Conservation (phyloP, 2,329 filamentous ascomycete genomes). For the Coniella lustricola region DNA sequence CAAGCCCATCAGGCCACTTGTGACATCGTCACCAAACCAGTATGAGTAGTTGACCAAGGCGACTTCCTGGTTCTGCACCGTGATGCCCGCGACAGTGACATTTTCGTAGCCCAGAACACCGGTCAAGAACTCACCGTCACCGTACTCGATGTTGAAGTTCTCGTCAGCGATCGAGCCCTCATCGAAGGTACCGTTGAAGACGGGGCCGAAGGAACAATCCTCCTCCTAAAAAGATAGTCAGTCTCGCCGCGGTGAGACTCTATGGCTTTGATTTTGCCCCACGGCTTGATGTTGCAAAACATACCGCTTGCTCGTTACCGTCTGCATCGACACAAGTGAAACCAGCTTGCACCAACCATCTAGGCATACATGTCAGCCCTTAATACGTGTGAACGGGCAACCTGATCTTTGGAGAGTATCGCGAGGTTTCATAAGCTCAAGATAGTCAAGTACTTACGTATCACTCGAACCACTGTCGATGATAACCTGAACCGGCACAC, state of each 20-base stretch:
- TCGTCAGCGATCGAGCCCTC: slow-evolving; percentile 27
- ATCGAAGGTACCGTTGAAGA: slow-evolving; percentile 27
- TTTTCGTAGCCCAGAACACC: slow-evolving; percentile 33
- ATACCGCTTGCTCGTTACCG: slow-evolving; percentile 1
- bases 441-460: neutral
- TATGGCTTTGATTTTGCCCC: neutral
- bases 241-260: neutral
- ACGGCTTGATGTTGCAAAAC: neutral
- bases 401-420: no score
- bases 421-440: no score
- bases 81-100: slow-evolving; percentile 38
- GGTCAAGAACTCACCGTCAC: slow-evolving; percentile 33
- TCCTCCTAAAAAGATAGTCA: neutral
- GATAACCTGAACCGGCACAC: slow-evolving; percentile 2
- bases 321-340: slow-evolving; percentile 10
- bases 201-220: slow-evolving; percentile 21
- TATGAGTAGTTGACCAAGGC: slow-evolving; percentile 35
- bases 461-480: slow-evolving; percentile 13
- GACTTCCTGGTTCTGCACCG: slow-evolving; percentile 37
- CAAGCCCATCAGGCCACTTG: slow-evolving; percentile 43
- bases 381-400: no score
- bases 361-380: neutral
- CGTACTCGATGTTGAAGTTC: slow-evolving; percentile 37
- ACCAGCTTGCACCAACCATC: slow-evolving; percentile 10
- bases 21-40: slow-evolving; percentile 36